Conservation (phyloP, 2,329 filamentous ascomycete species). For the Colletotrichum chlorophyti region DNA sequence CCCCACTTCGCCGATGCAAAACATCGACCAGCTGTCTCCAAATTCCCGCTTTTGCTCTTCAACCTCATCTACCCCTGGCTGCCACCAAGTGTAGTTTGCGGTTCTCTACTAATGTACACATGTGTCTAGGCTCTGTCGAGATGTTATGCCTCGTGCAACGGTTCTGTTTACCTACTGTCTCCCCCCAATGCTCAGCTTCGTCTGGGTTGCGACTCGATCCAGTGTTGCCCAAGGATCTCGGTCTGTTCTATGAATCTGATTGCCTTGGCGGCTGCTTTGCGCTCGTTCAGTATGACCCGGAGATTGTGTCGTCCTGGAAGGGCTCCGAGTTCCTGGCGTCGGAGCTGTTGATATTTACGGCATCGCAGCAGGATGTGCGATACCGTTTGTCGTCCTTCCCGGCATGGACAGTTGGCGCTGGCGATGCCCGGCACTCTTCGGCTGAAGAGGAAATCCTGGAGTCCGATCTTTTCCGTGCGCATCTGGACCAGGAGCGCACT, state of each 20-base stretch:
- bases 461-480: conserved; percentile 21
- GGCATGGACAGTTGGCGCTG: conserved; percentile 9
- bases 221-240: conserved; percentile 21
- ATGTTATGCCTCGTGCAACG: not conserved
- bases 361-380: conserved; percentile 18
- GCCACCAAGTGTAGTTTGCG: not conserved
- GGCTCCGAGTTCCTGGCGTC: conserved; percentile 6
- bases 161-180: conserved; percentile 3
- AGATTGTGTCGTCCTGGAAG: conserved; percentile 19
- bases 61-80: not conserved
- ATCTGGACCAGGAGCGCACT: conserved; percentile 2
- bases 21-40: not conserved
- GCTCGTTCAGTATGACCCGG: conserved; percentile 15
- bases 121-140: conserved; percentile 2
- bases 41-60: not conserved
- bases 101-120: conserved; percentile 2
- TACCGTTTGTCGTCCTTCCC: conserved; percentile 24
- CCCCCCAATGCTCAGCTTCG: conserved; percentile 12
- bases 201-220: conserved; percentile 6
- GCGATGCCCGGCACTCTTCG: conserved; percentile 21
- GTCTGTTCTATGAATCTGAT: conserved; percentile 26
- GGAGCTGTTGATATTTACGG: conserved; percentile 1
- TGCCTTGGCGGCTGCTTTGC: conserved; percentile 25
- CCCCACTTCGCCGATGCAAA: conserved; percentile 19
- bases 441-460: conserved; percentile 23